A percentile compares a stretch with the other conserved stretches of the same genome.
Conservation (phyloP, 768 basidiomycete species). For the Kwoniella sp. region DNA sequence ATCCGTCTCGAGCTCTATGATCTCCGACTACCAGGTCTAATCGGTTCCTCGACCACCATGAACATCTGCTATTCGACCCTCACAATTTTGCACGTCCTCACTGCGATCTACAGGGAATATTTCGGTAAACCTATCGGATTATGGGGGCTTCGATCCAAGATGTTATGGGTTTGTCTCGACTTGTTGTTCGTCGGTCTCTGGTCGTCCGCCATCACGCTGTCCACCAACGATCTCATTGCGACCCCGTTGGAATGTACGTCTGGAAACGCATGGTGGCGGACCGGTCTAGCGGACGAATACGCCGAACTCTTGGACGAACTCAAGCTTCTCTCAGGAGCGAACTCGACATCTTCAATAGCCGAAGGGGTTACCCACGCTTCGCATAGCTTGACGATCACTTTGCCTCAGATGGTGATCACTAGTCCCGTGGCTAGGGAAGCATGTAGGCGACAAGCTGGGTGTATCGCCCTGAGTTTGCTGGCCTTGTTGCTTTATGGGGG, state of each 20-base stretch:
- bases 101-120: constrained; percentile 54
- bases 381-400: constrained; percentile 32
- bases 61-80: constrained; percentile 47
- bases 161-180: constrained; percentile 56
- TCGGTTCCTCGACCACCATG: constrained; percentile 52
- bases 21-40: constrained; percentile 41
- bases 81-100: constrained; percentile 47
- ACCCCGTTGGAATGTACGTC: constrained; percentile 51
- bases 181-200: constrained; percentile 53
- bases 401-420: constrained; percentile 37
- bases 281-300: constrained; percentile 27
- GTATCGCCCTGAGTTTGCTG: constrained; percentile 43
- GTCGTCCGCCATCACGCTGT: constrained; percentile 46
- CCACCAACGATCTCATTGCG: constrained; percentile 53
- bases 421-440: constrained; percentile 30
- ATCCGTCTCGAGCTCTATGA: constrained; percentile 33
- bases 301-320: constrained; percentile 24
- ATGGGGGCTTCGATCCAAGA: constrained; percentile 55
- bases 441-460: constrained; percentile 45
- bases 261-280: constrained; percentile 48
- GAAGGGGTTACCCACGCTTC: neutral
- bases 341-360: neutral
- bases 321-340: neutral
- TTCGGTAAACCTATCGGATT: constrained; percentile 55
- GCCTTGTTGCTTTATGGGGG: constrained; percentile 43